phyloP scores from a whole-genome alignment of 345 rosid species.

The Gossypium sturtianum region DNA sequence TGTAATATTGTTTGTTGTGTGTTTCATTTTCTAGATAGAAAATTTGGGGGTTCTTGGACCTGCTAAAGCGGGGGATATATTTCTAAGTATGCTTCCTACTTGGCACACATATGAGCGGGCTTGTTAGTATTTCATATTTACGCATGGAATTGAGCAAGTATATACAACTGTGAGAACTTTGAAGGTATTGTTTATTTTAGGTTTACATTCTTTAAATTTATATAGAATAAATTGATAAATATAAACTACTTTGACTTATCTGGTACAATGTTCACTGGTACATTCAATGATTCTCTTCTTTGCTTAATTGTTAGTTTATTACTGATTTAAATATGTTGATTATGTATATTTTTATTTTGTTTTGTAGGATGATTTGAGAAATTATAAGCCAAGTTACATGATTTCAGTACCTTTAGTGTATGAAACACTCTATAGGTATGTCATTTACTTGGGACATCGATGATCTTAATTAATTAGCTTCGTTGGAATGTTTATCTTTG shows the following conservation, averaged over 20 bases:
- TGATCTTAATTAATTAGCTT: background rate
- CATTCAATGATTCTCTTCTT: background rate
- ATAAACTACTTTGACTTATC: background rate
- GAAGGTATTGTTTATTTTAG: slow-evolving; percentile 40
- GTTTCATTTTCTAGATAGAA: slow-evolving; percentile 39
- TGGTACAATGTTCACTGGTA: background rate
- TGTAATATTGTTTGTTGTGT: background rate
- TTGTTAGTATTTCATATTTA: slow-evolving; percentile 71
- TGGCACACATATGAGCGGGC: slow-evolving; percentile 98
- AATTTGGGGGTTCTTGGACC: slow-evolving; percentile 71
- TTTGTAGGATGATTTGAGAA: slow-evolving; percentile 72
- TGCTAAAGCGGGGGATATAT: slow-evolving; percentile 67
- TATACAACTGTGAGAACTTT: slow-evolving; percentile 73
- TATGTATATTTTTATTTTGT: background rate
- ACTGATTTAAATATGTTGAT: background rate
- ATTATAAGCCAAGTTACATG: slow-evolving; percentile 70
- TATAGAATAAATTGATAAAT: background rate
- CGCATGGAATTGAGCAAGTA: slow-evolving; percentile 74
- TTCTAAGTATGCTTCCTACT: slow-evolving; percentile 89
- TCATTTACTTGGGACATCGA: slow-evolving; percentile 4
- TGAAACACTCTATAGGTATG: slow-evolving; percentile 85
- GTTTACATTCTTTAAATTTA: background rate
- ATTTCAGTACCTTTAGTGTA: slow-evolving; percentile 91
- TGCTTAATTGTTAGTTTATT: background rate
- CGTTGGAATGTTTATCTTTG: background rate